Evolutionary conservation across 192 early-diverging fungal genomes (phyloP).

Genomic region (Coemansia sp.): DNA sequence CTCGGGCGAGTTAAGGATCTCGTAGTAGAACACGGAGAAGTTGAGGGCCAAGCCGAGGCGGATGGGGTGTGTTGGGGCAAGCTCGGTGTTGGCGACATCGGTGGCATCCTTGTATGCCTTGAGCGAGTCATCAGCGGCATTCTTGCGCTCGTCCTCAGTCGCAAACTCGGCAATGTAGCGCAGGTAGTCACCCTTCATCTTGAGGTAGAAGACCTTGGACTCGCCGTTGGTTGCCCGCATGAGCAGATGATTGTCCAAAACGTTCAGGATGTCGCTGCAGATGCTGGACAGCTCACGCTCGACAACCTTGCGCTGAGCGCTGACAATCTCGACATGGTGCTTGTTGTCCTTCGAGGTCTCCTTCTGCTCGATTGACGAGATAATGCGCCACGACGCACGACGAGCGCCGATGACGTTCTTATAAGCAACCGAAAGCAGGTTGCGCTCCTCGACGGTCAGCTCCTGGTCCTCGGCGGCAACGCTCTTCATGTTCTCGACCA

Average conservation of each 20-base stretch:
- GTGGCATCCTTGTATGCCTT: conserved; percentile 94
- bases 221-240: conserved; percentile 89
- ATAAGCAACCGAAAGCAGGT: conserved; percentile 95
- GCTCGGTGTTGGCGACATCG: conserved; percentile 90
- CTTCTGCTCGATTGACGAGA: conserved; percentile 99
- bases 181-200: conserved; percentile 99
- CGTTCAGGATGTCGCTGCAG: conserved; percentile 91
- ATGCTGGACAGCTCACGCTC: conserved; percentile 93
- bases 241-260: conserved; percentile 88
- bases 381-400: conserved; percentile 98
- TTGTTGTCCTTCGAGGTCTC: conserved; percentile 93
- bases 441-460: conserved; percentile 95
- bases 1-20: conserved; percentile 98
- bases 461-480: conserved; percentile 61
- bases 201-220: conserved; percentile 99
- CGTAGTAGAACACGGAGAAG: conserved; percentile 99
- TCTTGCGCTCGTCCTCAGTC: conserved; percentile 79
- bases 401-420: conserved; percentile 99
- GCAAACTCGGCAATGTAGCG: conserved; percentile 99
- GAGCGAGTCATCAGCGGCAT: conserved; percentile 78
- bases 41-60: conserved; percentile 96
- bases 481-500: conserved; percentile 75
- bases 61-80: conserved; percentile 98
- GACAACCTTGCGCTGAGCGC: conserved; percentile 92
- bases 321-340: conserved; percentile 88